Base-by-base conservation (phyloP, 257 asterid species). In the Gynochthodes officinalis region DNA sequence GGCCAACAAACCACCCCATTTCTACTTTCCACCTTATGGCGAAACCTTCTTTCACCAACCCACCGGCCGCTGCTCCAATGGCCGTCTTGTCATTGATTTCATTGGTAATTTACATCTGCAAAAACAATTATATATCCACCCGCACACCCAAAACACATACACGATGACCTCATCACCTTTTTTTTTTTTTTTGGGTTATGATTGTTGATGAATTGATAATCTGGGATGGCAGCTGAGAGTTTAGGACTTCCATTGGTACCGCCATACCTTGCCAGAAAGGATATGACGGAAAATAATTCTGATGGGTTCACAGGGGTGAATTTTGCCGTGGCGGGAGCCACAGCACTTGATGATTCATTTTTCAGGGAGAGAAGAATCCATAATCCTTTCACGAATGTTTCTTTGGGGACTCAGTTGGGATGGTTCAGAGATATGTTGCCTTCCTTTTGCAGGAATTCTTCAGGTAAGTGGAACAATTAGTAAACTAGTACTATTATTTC, bases 401-500 rank as follows among this genome's bases (percentile, higher is more conserved):
- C 92, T 6, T 73, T 89, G 43, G 78, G 80, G 54, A 73, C 65
- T 53, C 87, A 89, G 25, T 5, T 85, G 68, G 63, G 50, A 68
- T 85, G 88, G 95, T 73, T 89, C 78, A 82, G 82, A 52, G 73
- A 74, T 33, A 75, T 82, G 63, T 62, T 83, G 63, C 64, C 77
- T 42, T 54, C 78, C 10, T 27, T 82, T 23, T 73, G 79, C 70
- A 67, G 10, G 15, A 50, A 61, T 7, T 46, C 57, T 65, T 82
- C 85, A 13, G 85, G 93, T 87, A 76, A 42, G 43, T 61, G 2
- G n/a, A n/a, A n/a, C n/a, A n/a, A n/a, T n/a, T n/a, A n/a, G n/a
- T n/a, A n/a, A n/a, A n/a, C n/a, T n/a, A n/a, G n/a, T n/a, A n/a
- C n/a, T n/a, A n/a, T n/a, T n/a, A n/a, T n/a, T n/a, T n/a, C n/a